Evolutionary conservation across 2,329 filamentous ascomycete species (phyloP).

Genomic region (Scortechinia acanthostroma): DNA sequence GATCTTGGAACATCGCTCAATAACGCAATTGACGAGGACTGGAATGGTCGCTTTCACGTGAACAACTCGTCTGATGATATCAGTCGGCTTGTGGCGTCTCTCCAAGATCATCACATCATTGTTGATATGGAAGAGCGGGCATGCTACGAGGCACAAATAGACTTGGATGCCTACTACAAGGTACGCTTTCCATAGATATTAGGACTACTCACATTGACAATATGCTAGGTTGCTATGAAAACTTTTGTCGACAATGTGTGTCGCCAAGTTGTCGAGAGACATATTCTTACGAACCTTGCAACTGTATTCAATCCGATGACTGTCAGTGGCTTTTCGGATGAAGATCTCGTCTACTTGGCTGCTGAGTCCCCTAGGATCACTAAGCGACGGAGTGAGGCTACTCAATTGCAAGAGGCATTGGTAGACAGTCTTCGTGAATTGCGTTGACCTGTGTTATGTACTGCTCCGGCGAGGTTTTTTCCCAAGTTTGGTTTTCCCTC

Average conservation of each 20-base stretch:
- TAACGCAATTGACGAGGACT: slow-evolving; percentile 5
- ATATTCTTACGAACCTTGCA: slow-evolving; percentile 9
- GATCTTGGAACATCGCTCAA: slow-evolving; percentile 5
- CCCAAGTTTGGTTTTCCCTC: neutral
- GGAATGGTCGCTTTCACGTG: slow-evolving; percentile 7
- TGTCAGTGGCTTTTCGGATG: slow-evolving; percentile 7
- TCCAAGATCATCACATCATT: slow-evolving; percentile 5
- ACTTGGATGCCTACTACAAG: slow-evolving; percentile 13
- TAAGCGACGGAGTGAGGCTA: neutral
- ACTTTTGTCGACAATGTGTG: slow-evolving; percentile 16
- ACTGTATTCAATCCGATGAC: slow-evolving; percentile 10
- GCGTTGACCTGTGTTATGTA: slow-evolving; percentile 5
- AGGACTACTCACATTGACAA: no score
- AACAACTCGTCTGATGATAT: slow-evolving; percentile 6
- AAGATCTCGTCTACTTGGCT: slow-evolving; percentile 7
- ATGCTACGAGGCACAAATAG: slow-evolving; percentile 11
- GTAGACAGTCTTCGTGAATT: neutral
- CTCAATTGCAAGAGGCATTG: neutral
- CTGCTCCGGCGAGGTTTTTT: neutral
- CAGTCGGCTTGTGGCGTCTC: slow-evolving; percentile 5
- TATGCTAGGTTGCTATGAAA: slow-evolving; percentile 12
- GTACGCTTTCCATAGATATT: slow-evolving; percentile 2
- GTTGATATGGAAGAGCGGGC: slow-evolving; percentile 14
- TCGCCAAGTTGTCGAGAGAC: slow-evolving; percentile 14
- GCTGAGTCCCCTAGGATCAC: slow-evolving; percentile 6